Base-by-base conservation (phyloP, 1,284 basidiomycete species). In the Pseudozyma sp. region DNA sequence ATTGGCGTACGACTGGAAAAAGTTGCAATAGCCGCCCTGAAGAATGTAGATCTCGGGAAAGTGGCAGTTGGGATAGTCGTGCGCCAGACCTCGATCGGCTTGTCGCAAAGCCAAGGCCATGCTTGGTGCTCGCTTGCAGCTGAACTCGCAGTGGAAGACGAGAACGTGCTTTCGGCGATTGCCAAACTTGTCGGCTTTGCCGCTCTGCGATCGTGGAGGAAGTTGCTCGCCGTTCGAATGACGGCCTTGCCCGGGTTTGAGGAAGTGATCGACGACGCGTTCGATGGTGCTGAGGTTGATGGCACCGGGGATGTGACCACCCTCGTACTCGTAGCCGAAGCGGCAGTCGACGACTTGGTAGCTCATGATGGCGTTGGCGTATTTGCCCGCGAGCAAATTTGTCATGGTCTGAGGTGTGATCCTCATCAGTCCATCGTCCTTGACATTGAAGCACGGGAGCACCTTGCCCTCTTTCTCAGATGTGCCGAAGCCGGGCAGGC, bases 131-230 rank as follows among this genome's bases (percentile, higher is more conserved):
- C 96, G 89, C 86, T 97, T 97, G 42, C 89, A 91, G 81, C 93
- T 95, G 84, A 97, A 98, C 86, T 99, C 96, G 88, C 96, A 99
- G 85, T 99, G 96, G 87, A 99, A 98, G 62, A 99, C 89, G 50
- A 99, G 86, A 17, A 99, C 87, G 5, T 89, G 93, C 88, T 93
- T 97, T 84, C 70, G 75, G 16, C 54, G 67, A 87, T 90, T 58
- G 86, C 86, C 83, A 2, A 86, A 77, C 16, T 82, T 81, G 19
- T 84, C 83, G 0, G 84, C 64, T 71, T 94, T 91, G 24, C 94
- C 81, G 83, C 94, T 96, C 61, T 91, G 88, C 58, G 92, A 85
- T 81, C 53, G 84, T 65, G 34, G 78, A 65, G 73, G 80, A 61
- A 79, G 55, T 39, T 34, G 56, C 46, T 48, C 64, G 40, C 50